Base-by-base conservation (phyloP, 2,329 filamentous ascomycete species). In the Colletotrichum sojae region DNA sequence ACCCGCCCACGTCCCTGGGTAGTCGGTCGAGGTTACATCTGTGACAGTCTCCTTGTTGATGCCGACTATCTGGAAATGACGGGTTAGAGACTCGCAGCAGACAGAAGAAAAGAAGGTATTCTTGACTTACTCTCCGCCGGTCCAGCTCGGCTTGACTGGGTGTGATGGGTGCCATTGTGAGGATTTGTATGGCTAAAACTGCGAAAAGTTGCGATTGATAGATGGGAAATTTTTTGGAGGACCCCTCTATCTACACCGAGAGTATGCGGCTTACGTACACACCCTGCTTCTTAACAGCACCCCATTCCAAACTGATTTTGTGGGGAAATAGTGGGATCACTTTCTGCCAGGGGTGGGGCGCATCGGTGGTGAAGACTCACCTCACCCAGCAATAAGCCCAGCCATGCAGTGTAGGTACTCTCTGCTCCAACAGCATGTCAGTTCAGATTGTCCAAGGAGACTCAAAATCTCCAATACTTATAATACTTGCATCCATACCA, bases 11-110 rank as follows among this genome's bases (percentile, higher is more conserved):
- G 97, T 94, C 73, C 92, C 92, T 16, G 97, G 97, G 79, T 95
- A 97, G 78, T 98, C 95, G 75, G 91, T 97, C 54, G 94, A 96
- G 71, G 91, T 88, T 75, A 95, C 92, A 83, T 98, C 90, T 74
- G 92, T 93, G 76, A 99, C 92, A 22, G 94, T 98, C 83, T 99
- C 96, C 74, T 90, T 86, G 80, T 96, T 94, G 83, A 99, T 91
- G 74, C 91, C 90, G 76, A 99, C 91, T 75, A 93, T 92, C 93
- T 97, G 75, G 18, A 43, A 27, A 15, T 57, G 55, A 63, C n/a
- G 39, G 9, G n/a, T 67, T 66, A 46, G 39, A n/a, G 46, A 66
- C 52, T 72, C 51, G 22, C 27, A 12, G 25, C 16, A 9, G 36
- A 5, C 18, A 36, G 55, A 27, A n/a, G 20, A 20, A 20, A 18